phyloP scores from a whole-genome alignment of 176 grass and related monocot species.

The Thalia dealbata region DNA sequence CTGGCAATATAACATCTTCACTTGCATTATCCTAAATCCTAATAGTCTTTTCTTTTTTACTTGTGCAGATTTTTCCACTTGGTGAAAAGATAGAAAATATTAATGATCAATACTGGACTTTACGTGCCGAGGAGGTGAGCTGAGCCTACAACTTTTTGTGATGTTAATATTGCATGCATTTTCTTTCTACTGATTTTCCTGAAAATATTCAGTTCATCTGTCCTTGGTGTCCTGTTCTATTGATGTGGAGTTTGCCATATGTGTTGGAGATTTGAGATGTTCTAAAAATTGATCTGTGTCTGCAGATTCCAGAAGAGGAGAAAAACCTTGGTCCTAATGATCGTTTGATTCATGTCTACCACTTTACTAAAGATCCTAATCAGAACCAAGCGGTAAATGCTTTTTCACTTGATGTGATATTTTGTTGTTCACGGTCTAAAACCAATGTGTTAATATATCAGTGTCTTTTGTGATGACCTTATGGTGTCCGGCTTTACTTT shows the following conservation, averaged over 20 bases:
- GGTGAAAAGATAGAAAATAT: constrained; percentile 96
- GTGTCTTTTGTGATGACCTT: too few relatives aligned
- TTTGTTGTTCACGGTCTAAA: background rate
- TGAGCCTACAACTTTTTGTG: background rate
- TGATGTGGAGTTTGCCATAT: too few relatives aligned
- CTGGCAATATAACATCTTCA: too few relatives aligned
- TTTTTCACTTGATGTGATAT: background rate
- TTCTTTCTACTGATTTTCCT: background rate
- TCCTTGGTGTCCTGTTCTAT: too few relatives aligned
- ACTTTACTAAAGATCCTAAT: constrained; percentile 78
- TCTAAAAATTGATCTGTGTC: too few relatives aligned
- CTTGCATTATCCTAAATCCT: too few relatives aligned
- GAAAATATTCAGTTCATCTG: background rate
- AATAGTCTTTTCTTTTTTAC: constrained; percentile 5
- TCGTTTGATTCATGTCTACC: constrained; percentile 91
- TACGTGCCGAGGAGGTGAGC: constrained; percentile 89
- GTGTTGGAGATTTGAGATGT: too few relatives aligned
- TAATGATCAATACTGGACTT: constrained; percentile 94
- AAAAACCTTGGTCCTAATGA: constrained; percentile 82
- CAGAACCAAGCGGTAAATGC: constrained; percentile 86
- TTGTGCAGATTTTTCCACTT: constrained; percentile 61
- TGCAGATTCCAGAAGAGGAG: constrained; percentile 92
- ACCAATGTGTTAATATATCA: too few relatives aligned
- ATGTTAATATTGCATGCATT: constrained; percentile 2
- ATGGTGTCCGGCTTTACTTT: too few relatives aligned